Evolutionary conservation across 345 rosid genomes (phyloP).

Genomic region (Citrus maxima): DNA sequence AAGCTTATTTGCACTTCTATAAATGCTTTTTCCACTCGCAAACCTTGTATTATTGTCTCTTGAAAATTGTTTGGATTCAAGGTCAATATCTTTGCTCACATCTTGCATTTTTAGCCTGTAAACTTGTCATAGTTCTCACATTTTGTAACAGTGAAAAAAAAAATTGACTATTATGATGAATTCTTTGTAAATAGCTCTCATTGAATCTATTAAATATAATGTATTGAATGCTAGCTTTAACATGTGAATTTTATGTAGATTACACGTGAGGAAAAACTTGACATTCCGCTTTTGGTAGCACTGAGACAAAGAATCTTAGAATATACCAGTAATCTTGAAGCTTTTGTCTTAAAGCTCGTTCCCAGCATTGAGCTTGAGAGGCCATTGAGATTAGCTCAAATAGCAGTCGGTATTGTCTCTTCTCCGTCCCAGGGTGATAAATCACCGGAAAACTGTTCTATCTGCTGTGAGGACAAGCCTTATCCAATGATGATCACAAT

Average conservation of each 20-base stretch:
- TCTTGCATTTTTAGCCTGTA: neutral
- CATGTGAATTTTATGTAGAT: slow-evolving; percentile 45
- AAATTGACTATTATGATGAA: neutral
- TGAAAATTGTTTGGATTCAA: neutral
- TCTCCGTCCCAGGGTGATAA: slow-evolving; percentile 37
- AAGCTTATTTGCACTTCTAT: neutral
- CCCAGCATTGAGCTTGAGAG: slow-evolving; percentile 52
- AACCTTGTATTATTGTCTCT: neutral
- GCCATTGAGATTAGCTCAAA: slow-evolving; percentile 67
- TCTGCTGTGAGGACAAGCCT: slow-evolving; percentile 89
- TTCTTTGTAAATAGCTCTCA: neutral
- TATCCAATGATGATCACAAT: slow-evolving; percentile 67
- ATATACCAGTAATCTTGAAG: slow-evolving; percentile 55
- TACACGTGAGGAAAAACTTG: slow-evolving; percentile 51
- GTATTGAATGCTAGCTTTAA: neutral
- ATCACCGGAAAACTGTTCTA: slow-evolving; percentile 58
- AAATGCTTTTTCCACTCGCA: neutral
- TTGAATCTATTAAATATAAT: neutral
- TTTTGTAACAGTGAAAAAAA: neutral
- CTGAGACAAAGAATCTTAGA: slow-evolving; percentile 73
- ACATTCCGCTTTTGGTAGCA: slow-evolving; percentile 65
- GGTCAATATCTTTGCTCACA: neutral
- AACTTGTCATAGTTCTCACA: neutral
- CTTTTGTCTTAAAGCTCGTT: slow-evolving; percentile 62
- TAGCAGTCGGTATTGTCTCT: slow-evolving; percentile 76